Percentiles rank a stretch among this genome's conserved stretches.
These are phyloP conservation scores for Globisporangium splendens DNA, from an alignment of 352 stramenopile species.

Conservation along the genomic window DNA sequence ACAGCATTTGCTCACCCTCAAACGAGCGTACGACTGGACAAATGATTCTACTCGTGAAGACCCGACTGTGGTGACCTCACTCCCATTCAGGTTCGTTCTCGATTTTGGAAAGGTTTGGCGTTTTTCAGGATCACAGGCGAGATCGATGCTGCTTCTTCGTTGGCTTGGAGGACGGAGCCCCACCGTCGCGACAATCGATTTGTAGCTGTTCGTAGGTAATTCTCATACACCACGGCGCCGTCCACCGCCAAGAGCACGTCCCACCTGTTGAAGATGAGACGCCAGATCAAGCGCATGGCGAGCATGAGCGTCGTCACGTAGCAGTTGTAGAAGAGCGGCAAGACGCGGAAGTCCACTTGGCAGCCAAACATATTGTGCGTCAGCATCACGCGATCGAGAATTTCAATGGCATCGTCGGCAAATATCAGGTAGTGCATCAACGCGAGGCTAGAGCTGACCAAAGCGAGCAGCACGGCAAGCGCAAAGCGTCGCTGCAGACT, in stretches of 20 bases:
- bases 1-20: no score
- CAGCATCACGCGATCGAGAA: neutral
- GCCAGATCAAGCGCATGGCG: slow-evolving; percentile 9
- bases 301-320: slow-evolving; percentile 6
- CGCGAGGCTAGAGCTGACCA: neutral
- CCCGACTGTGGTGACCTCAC: no score
- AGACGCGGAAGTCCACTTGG: neutral
- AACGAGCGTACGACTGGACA: no score
- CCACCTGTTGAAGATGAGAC: slow-evolving; percentile 4
- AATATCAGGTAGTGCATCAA: neutral
- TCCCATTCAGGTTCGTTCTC: no score
- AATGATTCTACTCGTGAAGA: no score
- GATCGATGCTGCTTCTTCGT: neutral
- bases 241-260: slow-evolving; percentile 13
- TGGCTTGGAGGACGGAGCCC: slow-evolving; percentile 1
- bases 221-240: slow-evolving; percentile 12
- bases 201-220: neutral
- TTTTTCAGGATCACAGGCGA: no score
- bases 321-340: slow-evolving; percentile 18
- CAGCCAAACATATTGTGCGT: neutral
- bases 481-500: slow-evolving; percentile 2
- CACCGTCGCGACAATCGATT: neutral
- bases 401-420: neutral
- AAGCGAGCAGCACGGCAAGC: neutral
- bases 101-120: no score